A percentile compares a stretch with the other conserved stretches of the same genome.
phyloP scores from a whole-genome alignment of 1,284 basidiomycete species.

The Takashimella koratensis region DNA sequence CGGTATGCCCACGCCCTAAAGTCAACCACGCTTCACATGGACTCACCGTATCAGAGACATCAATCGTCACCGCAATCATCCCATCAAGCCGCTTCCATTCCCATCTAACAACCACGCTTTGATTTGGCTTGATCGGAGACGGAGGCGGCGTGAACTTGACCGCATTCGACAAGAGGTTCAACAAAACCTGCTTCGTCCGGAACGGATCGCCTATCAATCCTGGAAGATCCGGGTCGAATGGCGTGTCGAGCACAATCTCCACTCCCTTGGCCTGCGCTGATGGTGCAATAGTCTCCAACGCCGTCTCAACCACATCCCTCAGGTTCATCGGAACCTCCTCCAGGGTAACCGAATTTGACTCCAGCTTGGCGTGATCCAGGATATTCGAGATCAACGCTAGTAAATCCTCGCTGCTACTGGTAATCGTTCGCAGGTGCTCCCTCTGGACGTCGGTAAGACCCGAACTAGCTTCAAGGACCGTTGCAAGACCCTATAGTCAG shows the following conservation, averaged over 20 bases:
- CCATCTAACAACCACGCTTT: conserved; percentile 36
- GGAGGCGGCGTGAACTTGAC: conserved; percentile 40
- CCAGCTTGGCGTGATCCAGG: conserved; percentile 51
- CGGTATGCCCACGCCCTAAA: conserved; percentile 22
- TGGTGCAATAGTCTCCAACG: conserved; percentile 40
- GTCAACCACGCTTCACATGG: neutral
- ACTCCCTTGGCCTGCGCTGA: conserved; percentile 40
- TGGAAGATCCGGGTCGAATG: conserved; percentile 38
- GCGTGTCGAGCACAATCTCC: conserved; percentile 36
- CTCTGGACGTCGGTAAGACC: conserved; percentile 45
- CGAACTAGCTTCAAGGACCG: conserved; percentile 43
- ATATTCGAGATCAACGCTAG: conserved; percentile 52
- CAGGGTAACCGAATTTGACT: conserved; percentile 48
- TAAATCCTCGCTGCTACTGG: conserved; percentile 49
- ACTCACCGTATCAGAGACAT: conserved; percentile 35
- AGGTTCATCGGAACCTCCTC: conserved; percentile 50
- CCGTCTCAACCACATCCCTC: conserved; percentile 39
- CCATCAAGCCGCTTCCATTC: conserved; percentile 15
- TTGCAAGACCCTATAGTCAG: conserved; percentile 39
- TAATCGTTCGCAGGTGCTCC: conserved; percentile 51
- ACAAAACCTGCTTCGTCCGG: conserved; percentile 40
- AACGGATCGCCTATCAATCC: conserved; percentile 40
- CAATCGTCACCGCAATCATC: conserved; percentile 21
- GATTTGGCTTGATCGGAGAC: neutral
- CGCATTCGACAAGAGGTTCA: conserved; percentile 41